Evolutionary conservation across 495 filamentous ascomycete genomes (phyloP).

Genomic region (Beverwykella pulmonaria): DNA sequence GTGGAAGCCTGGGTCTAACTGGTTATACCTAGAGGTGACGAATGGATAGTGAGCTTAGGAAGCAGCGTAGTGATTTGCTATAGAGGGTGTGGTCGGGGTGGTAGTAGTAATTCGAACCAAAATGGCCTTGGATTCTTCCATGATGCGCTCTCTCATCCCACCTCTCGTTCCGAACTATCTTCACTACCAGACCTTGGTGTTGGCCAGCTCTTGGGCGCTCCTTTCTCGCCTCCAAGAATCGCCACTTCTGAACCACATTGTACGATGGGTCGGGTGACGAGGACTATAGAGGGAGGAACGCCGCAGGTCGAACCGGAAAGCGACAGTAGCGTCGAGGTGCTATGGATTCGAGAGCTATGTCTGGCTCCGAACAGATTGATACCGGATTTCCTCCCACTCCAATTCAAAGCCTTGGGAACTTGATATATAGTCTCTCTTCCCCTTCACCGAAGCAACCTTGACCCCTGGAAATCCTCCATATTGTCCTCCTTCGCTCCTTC

Average conservation of each 20-base stretch:
- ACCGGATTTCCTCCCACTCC: no score
- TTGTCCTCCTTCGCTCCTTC: conserved; percentile 10
- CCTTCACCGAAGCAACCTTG: conserved; percentile 5
- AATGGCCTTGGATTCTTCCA: not conserved
- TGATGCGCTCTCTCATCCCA: not conserved
- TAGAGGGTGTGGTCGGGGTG: not conserved
- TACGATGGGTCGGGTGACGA: not conserved
- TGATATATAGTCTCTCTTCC: not conserved
- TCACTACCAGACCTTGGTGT: no score
- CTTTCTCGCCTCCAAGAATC: no score
- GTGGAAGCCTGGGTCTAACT: conserved; percentile 4
- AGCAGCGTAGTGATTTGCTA: not conserved
- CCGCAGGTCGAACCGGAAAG: no score
- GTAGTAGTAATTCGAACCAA: conserved; percentile 11
- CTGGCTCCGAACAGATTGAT: no score
- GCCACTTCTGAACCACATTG: not conserved
- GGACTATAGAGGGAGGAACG: no score
- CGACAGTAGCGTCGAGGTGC: no score
- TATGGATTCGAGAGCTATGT: no score
- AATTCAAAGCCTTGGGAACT: no score
- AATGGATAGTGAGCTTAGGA: not conserved
- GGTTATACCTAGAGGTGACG: conserved; percentile 1
- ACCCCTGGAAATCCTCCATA: conserved; percentile 23
- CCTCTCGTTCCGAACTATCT: not conserved
- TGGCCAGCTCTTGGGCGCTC: not conserved